Evolutionary conservation across 768 basidiomycete genomes (phyloP).

Genomic region (Auricularia sp.): DNA sequence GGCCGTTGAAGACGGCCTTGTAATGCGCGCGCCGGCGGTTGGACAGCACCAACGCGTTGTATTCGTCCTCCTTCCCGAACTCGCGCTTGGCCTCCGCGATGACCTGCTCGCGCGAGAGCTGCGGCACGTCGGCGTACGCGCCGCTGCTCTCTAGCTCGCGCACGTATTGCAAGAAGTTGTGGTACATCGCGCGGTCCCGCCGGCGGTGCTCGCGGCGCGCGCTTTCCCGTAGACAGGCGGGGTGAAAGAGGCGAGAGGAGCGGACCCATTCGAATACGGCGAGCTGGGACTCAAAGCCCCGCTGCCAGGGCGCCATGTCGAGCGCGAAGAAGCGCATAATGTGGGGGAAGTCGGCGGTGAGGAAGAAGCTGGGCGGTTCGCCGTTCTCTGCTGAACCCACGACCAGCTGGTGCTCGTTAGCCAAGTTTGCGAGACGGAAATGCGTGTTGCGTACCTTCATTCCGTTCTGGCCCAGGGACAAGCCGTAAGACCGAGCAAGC

Average conservation of each 20-base stretch:
- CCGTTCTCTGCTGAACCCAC: constrained; percentile 10
- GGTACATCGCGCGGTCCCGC: constrained; percentile 46
- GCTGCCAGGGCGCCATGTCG: constrained; percentile 38
- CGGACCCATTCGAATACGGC: constrained; percentile 52
- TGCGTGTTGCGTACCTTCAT: constrained; percentile 37
- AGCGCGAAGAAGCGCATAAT: constrained; percentile 51
- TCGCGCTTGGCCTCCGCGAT: constrained; percentile 38
- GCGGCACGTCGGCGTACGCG: not conserved
- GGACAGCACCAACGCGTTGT: constrained; percentile 28
- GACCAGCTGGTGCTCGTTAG: not conserved
- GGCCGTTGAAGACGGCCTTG: constrained; percentile 41
- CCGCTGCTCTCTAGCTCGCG: constrained; percentile 16
- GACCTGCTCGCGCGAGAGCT: constrained; percentile 2
- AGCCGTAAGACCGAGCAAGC: constrained; percentile 40
- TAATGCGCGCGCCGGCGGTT: constrained; percentile 21
- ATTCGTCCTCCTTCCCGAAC: constrained; percentile 44
- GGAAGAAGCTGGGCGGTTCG: constrained; percentile 32
- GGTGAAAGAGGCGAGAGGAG: constrained; percentile 44
- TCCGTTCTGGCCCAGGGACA: constrained; percentile 43
- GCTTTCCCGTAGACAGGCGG: constrained; percentile 24
- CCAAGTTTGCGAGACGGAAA: not conserved
- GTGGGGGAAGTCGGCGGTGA: constrained; percentile 38
- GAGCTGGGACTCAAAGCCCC: constrained; percentile 45
- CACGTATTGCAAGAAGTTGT: constrained; percentile 46
- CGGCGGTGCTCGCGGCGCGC: constrained; percentile 34